Conservation (phyloP, 352 stramenopile genomes). For the Thalassiosira exigua region DNA sequence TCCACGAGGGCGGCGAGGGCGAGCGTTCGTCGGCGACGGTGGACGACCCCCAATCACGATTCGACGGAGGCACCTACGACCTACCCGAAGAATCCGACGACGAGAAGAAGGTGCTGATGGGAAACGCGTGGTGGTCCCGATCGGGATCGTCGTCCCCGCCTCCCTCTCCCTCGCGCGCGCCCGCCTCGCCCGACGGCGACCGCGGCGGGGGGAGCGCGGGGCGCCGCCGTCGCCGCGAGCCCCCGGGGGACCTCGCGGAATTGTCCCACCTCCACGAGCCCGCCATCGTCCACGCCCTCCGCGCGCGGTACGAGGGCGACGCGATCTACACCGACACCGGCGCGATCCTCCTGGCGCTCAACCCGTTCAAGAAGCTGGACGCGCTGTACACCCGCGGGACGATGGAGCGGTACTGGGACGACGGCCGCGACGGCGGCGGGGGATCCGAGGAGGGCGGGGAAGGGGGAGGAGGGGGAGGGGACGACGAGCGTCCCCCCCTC, state of each 20-base stretch:
- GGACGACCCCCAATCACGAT: too few species aligned
- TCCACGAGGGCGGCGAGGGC: too few species aligned
- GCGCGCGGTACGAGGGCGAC: constrained; percentile 87
- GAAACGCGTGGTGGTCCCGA: too few species aligned
- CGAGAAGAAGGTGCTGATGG: too few species aligned
- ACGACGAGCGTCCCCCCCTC: constrained; percentile 35
- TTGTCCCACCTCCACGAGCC: constrained; percentile 95
- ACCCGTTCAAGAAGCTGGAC: constrained; percentile 90
- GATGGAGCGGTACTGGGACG: constrained; percentile 56
- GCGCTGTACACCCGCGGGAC: constrained; percentile 68
- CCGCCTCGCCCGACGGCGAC: too few species aligned
- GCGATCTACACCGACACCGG: constrained; percentile 96
- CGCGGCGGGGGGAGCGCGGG: too few species aligned
- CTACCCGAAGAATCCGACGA: too few species aligned
- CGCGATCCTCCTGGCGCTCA: constrained; percentile 96
- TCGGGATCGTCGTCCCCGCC: too few species aligned
- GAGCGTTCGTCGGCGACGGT: too few species aligned
- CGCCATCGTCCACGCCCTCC: constrained; percentile 94
- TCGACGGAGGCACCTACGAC: too few species aligned
- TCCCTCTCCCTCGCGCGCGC: too few species aligned
- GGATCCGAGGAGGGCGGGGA: constrained; percentile 29
- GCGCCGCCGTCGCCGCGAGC: too few species aligned
- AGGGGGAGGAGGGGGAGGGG: neutral
- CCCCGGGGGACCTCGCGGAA: constrained; percentile 90
- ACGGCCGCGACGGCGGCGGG: constrained; percentile 22